phyloP scores from a whole-genome alignment of 2,329 filamentous ascomycete genomes.

The Botrytis aclada region DNA sequence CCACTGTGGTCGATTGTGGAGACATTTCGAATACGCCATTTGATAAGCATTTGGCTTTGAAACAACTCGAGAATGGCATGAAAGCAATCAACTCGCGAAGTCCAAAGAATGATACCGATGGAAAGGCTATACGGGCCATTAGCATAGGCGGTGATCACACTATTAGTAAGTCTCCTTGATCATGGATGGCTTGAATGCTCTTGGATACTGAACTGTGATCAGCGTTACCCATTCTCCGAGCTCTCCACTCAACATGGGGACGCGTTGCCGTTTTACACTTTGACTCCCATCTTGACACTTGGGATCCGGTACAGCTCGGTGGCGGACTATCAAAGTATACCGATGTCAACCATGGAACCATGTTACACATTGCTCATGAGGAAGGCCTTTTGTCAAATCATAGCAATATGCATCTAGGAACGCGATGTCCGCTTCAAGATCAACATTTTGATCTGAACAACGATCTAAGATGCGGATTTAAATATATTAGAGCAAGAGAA shows the following conservation, averaged over 20 bases:
- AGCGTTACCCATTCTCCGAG: slow-evolving; percentile 36
- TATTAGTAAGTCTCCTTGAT: slow-evolving; percentile 28
- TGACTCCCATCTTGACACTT: slow-evolving; percentile 36
- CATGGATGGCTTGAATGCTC: not conserved
- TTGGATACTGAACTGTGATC: not conserved
- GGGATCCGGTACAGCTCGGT: slow-evolving; percentile 35
- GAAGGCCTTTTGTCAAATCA: slow-evolving; percentile 36
- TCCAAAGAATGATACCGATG: slow-evolving; percentile 32
- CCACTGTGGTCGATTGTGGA: slow-evolving; percentile 34
- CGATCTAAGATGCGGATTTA: slow-evolving; percentile 36
- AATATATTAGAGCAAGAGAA: slow-evolving; percentile 32
- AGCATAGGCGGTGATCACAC: slow-evolving; percentile 37
- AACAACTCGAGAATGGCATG: slow-evolving; percentile 35
- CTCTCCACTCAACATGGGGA: slow-evolving; percentile 35
- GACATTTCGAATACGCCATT: slow-evolving; percentile 36
- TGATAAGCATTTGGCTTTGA: slow-evolving; percentile 34
- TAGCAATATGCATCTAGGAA: slow-evolving; percentile 37
- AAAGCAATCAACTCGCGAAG: slow-evolving; percentile 27
- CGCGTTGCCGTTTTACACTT: slow-evolving; percentile 35
- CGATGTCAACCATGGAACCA: slow-evolving; percentile 37
- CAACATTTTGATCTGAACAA: slow-evolving; percentile 35
- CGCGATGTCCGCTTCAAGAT: slow-evolving; percentile 31
- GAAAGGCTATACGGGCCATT: slow-evolving; percentile 32
- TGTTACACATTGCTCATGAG: slow-evolving; percentile 38
- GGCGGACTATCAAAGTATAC: slow-evolving; percentile 34